phyloP scores from a whole-genome alignment of 768 basidiomycete genomes.

The Mycena galopus region DNA sequence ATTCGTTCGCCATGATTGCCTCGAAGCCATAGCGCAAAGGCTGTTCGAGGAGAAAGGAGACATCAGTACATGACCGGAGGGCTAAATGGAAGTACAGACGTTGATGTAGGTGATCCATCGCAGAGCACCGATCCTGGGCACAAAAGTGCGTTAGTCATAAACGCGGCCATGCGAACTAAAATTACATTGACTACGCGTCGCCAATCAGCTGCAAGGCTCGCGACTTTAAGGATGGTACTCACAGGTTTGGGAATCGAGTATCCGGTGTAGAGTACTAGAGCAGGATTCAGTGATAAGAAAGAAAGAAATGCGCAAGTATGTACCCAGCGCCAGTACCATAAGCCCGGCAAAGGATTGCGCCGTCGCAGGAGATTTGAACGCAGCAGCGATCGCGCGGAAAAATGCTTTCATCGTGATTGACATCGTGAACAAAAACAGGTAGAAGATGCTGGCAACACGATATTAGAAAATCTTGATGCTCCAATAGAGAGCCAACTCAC shows the following conservation, averaged over 20 bases:
- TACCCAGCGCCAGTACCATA: conserved; percentile 59
- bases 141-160: conserved; percentile 3
- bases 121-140: conserved; percentile 67
- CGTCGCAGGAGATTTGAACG: conserved; percentile 59
- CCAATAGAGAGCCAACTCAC: too few relatives aligned
- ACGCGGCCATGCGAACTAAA: conserved; percentile 1
- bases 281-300: too few relatives aligned
- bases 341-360: conserved; percentile 59
- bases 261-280: conserved; percentile 67
- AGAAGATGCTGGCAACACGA: conserved; percentile 63
- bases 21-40: conserved; percentile 78
- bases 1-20: conserved; percentile 89
- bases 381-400: conserved; percentile 63
- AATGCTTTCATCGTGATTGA: too few relatives aligned
- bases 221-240: not conserved
- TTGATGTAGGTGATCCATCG: conserved; percentile 68
- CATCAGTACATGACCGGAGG: conserved; percentile 21
- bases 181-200: conserved; percentile 29
- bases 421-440: too few relatives aligned
- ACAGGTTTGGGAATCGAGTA: conserved; percentile 63
- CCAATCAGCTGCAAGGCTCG: not conserved
- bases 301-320: too few relatives aligned
- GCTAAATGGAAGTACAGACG: conserved; percentile 42
- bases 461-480: too few relatives aligned
- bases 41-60: conserved; percentile 58